Base-by-base conservation (phyloP, 257 asterid genomes). In the Apocynum venetum region DNA sequence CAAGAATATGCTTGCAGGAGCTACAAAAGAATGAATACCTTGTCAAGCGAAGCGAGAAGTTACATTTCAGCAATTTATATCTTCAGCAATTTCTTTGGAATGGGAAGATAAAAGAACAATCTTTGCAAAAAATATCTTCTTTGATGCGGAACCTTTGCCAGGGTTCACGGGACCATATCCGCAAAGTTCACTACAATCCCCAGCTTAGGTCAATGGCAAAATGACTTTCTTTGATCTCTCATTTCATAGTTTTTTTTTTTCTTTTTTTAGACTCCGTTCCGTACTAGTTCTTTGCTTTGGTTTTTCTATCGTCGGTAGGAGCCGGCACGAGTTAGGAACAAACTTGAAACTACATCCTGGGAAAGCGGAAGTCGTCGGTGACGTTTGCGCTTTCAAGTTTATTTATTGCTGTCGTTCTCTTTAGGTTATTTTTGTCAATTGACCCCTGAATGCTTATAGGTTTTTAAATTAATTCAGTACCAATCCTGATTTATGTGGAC, bases 21-120 rank as follows among this genome's bases (percentile, higher is more conserved):
- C 64, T 17, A 60, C 13, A 31, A 60, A 55, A 51, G 46, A 52
- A 35, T 35, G 10, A 48, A 19, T 70, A 71, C 80, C 80, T 67
- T 61, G 40, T 60, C 41, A 14, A 25, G 17, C 20, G 71, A 14
- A 25, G 17, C 20, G 71, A 74, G 71, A 53, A 43, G 74, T 51
- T 41, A 46, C 25, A 17, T 43, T 47, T 63, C 57, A 43, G 53
- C 2, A 43, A 43, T 3, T 44, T 44, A 11, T 12, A 51, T 9
- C 15, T 48, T 48, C 8, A 70, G 8, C 41, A 6, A 56, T 2
- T 73, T 73, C 55, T 60, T 72, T 59, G n/a, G 19, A 74, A n/a
- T 74, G 41, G 11, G 20, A 44, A 36, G 53, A 20, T 4, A 4
- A 74, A 20, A 74, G 72, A 43, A 20, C 44, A 44, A 59, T 43